Percentiles rank a stretch among this genome's conserved stretches.
Conservation (phyloP, 208 protist species). For the Acanthamoeba sp. region DNA sequence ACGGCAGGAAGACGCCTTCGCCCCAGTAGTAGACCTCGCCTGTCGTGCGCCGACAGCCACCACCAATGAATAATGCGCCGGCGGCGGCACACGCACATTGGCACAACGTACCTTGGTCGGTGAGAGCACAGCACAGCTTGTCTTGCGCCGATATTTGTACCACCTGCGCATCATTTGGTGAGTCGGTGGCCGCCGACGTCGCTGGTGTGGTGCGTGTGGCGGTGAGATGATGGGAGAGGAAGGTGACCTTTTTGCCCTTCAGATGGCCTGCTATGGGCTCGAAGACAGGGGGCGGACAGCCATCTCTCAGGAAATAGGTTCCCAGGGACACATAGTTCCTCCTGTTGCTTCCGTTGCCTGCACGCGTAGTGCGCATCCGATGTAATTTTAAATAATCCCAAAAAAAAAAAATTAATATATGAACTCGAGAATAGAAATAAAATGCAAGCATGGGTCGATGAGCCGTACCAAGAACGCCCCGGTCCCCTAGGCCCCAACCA, state of each 20-base stretch:
- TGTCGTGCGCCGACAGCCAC: neutral
- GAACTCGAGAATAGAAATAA: neutral
- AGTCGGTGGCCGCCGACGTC: neutral
- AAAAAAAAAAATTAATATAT: no score
- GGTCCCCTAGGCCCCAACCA: neutral
- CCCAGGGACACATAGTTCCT: neutral
- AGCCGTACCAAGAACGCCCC: neutral
- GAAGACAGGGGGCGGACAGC: neutral
- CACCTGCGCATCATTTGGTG: neutral
- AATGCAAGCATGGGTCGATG: neutral
- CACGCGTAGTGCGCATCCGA: neutral
- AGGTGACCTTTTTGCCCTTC: slow-evolving; percentile 2
- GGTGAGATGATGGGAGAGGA: no score
- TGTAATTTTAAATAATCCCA: no score
- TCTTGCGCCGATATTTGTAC: neutral
- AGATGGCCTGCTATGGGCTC: neutral
- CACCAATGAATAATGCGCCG: neutral
- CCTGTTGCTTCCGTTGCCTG: neutral
- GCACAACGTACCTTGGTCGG: neutral
- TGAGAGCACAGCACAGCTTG: neutral
- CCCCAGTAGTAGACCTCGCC: slow-evolving; percentile 42
- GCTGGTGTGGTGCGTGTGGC: neutral
- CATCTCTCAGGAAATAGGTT: neutral
- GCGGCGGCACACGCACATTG: neutral
- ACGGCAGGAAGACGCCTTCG: neutral